Base-by-base conservation (phyloP, 106 monocot genomes). In the Xerophyta viscosa region DNA sequence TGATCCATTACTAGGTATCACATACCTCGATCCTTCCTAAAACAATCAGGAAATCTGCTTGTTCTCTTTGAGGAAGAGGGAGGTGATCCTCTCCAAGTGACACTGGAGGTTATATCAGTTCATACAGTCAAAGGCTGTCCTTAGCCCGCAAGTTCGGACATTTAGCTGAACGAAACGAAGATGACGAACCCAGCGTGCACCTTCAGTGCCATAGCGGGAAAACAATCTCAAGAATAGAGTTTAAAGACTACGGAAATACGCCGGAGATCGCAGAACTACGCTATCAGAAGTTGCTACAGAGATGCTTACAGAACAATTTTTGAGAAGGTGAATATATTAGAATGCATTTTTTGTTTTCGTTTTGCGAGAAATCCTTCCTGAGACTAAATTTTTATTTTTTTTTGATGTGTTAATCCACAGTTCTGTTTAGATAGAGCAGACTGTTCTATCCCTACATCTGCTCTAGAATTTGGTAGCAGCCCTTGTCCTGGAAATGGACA, bases 11-110 rank as follows among this genome's bases (percentile, higher is more conserved):
- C 43, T 44, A 96, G 96, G 68, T 96, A 96, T 54, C 96, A 96
- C 58, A 39, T 89, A 49, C 96, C 88, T 29, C 76, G 65, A 4
- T 68, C 67, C 8, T 86, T 96, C 57, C 33, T 96, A 37, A 67
- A 72, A 48, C 65, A 76, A 41, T 77, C 46, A 9, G 63, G 49
- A 3, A 96, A 96, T 33, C 76, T 81, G 18, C 73, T 96, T 7
- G 76, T 96, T 39, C 68, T 96, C 20, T 71, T 89, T 37, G 96
- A 98, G 65, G 96, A 98, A 82, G 76, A 71, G 47, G 78, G 72
- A 6, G 89, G 96, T 2, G 49, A 98, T 44, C 96, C 89, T 42
- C 56, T 74, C 20, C 37, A 50, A 1, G 75, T 86, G 23, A 79
- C 82, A 8, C 14, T 98, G 23, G 74, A 79, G 14, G 72, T 82